Conservation (phyloP, 768 basidiomycete species). For the Cystofilobasidium macerans region DNA sequence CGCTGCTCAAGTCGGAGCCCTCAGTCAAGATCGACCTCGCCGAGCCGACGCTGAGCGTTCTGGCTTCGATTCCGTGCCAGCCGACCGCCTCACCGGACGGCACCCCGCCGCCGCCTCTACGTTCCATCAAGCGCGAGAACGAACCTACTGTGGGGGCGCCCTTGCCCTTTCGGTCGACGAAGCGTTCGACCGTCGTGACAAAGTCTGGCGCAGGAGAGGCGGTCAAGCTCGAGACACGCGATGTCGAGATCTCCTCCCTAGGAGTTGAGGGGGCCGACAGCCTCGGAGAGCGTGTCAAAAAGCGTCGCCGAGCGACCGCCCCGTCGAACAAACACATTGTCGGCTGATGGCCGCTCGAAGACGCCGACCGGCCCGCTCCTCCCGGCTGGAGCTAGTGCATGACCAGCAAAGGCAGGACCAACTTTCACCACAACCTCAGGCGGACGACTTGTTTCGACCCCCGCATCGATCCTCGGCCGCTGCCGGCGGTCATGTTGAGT, state of each 20-base stretch:
- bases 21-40: background rate
- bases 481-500: too few species aligned
- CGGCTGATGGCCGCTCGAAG: too few species aligned
- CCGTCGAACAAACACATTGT: too few species aligned
- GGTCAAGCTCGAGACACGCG: slow-evolving; percentile 11
- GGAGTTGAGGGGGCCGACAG: slow-evolving; percentile 5
- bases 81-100: background rate
- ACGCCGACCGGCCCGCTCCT: too few species aligned
- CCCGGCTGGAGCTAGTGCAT: too few species aligned
- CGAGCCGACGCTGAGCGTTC: background rate
- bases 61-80: background rate
- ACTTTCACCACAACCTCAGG: too few species aligned
- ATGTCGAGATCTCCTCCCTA: background rate
- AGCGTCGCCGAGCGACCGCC: slow-evolving; percentile 31
- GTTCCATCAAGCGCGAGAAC: background rate
- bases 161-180: slow-evolving; percentile 4
- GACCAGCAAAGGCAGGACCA: too few species aligned
- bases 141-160: background rate
- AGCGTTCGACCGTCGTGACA: background rate
- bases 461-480: too few species aligned
- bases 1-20: slow-evolving; percentile 3
- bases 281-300: slow-evolving; percentile 26
- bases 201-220: background rate
- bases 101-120: background rate
- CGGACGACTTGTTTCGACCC: too few species aligned